Evolutionary conservation across 805 yeast genomes (phyloP).

Genomic region (Nakazawaea holstii): DNA sequence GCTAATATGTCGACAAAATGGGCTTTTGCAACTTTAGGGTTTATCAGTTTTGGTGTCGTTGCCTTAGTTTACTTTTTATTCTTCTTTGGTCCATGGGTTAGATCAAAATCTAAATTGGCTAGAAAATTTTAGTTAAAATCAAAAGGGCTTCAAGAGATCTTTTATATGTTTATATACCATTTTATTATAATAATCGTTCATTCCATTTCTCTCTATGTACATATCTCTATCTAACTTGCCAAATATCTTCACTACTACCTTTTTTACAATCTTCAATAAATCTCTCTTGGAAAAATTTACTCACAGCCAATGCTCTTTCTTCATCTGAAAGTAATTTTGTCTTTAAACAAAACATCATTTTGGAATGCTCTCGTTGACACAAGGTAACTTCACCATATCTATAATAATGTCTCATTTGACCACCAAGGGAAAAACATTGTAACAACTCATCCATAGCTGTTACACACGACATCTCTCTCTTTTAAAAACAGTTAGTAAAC

Average conservation of each 20-base stretch:
- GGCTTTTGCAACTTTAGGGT: constrained; percentile 29
- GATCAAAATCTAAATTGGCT: constrained; percentile 26
- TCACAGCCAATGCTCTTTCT: constrained; percentile 44
- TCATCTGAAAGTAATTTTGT: constrained; percentile 54
- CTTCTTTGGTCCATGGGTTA: constrained; percentile 27
- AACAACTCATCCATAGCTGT: constrained; percentile 86
- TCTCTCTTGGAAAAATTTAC: constrained; percentile 63
- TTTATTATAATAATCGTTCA: too few relatives aligned
- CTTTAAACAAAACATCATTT: constrained; percentile 74
- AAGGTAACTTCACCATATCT: constrained; percentile 73
- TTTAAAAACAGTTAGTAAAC: not conserved
- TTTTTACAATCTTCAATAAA: constrained; percentile 53
- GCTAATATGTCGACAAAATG: constrained; percentile 29
- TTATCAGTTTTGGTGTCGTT: constrained; percentile 27
- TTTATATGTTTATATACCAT: too few relatives aligned
- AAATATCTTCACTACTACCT: constrained; percentile 82
- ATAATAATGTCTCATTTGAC: constrained; percentile 80
- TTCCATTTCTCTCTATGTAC: constrained; percentile 3
- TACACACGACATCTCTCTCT: constrained; percentile 53
- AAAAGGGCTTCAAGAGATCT: too few relatives aligned
- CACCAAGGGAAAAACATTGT: constrained; percentile 85
- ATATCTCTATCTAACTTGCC: constrained; percentile 46
- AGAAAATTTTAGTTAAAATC: too few relatives aligned
- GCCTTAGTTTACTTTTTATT: constrained; percentile 26
- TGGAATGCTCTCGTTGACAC: constrained; percentile 65